Base-by-base conservation (phyloP, 306 rosid species). In the Biancaea sappan region DNA sequence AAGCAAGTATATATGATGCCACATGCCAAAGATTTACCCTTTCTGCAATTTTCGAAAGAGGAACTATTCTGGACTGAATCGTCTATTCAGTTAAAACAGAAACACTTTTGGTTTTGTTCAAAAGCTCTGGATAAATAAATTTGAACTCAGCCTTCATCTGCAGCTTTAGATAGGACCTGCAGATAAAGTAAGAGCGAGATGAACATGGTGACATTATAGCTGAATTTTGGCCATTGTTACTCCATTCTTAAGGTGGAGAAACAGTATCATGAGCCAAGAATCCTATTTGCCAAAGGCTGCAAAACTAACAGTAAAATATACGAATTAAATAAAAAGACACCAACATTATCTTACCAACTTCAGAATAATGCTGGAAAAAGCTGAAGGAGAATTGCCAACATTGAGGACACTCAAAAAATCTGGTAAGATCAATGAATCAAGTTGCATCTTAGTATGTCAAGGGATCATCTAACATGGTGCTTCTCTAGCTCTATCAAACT, bases 401-500 rank as follows among this genome's bases (percentile, higher is more conserved):
- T 64, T 73, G 22, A 37, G 74, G 29, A 57, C 50, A 51, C 44
- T 68, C 9, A 11, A 34, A 37, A 28, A 37, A 35, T 71, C 47
- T 2, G 32, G 51, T 35, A 46, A 31, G 47, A 71, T 52, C 64
- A 10, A n/a, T 57, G 43, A 35, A 76, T 41, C 57, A 52, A 62
- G 21, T 24, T 64, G 56, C 66, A 38, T 31, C 28, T 28, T 38
- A 24, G 61, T 32, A 50, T 71, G 40, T 59, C 47, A 51, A 24
- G 34, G 48, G 32, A 26, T 74, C 79, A 68, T 67, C 46, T 32
- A 31, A n/a, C 58, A 51, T 8, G 26, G 15, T 56, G 44, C 40
- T 57, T 37, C 19, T 69, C 76, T 47, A 69, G 18, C 74, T 86
- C 75, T 77, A 83, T 77, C 25, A 66, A 61, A 78, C 90, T 86